These are phyloP conservation scores for Pythium monospermum DNA, from an alignment of 352 stramenopile species.

Conservation along the genomic window DNA sequence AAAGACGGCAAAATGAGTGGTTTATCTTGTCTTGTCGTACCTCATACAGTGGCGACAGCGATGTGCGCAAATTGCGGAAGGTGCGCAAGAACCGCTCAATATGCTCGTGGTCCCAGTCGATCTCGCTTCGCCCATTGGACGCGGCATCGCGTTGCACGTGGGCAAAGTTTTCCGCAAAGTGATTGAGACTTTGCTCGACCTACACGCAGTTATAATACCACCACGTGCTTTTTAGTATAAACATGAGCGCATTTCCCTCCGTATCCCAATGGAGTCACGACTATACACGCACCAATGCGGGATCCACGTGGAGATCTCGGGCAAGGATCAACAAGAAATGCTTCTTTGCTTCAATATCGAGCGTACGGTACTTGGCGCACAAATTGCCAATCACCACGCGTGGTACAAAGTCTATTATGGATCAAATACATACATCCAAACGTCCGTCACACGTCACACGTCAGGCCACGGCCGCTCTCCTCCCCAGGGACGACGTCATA, in stretches of 20 bases:
- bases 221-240: no score
- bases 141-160: conserved; percentile 37
- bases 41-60: conserved; percentile 62
- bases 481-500: neutral
- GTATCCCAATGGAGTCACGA: no score
- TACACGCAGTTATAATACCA: no score
- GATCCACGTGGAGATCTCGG: conserved; percentile 68
- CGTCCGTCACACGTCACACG: conserved; percentile 1
- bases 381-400: conserved; percentile 64
- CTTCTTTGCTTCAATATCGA: conserved; percentile 78
- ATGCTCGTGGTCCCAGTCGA: conserved; percentile 68
- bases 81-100: conserved; percentile 75
- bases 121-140: conserved; percentile 13
- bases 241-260: no score
- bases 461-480: no score
- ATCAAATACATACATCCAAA: neutral
- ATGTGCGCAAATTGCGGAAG: conserved; percentile 53
- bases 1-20: no score
- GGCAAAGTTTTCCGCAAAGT: conserved; percentile 49
- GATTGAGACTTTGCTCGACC: conserved; percentile 47
- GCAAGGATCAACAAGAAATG: conserved; percentile 75
- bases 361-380: conserved; percentile 51
- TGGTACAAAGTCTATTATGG: conserved; percentile 67
- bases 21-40: conserved; percentile 16
- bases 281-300: conserved; percentile 24